These are phyloP conservation scores for Exophiala mesophila DNA, from an alignment of 2,329 filamentous ascomycete species.

Conservation along the genomic window DNA sequence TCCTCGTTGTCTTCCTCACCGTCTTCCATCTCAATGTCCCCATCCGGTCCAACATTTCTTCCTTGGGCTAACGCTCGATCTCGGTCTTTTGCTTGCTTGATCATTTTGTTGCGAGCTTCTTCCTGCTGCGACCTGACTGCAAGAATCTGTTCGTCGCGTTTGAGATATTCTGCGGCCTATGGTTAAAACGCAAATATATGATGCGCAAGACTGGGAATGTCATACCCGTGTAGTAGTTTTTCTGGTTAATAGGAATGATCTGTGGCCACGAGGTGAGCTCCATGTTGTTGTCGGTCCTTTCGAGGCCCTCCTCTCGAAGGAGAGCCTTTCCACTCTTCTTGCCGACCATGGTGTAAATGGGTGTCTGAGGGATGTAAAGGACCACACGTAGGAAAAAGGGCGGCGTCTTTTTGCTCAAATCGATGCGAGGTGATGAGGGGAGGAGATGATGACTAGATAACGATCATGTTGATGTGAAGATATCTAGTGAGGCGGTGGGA, in stretches of 20 bases:
- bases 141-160: conserved; percentile 93
- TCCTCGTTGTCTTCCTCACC: conserved; percentile 49
- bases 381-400: too few relatives aligned
- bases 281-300: conserved; percentile 98
- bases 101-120: conserved; percentile 74
- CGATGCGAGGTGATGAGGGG: too few relatives aligned
- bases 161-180: conserved; percentile 77
- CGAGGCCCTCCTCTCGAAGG: conserved; percentile 53
- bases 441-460: too few relatives aligned
- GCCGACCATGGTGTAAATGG: conserved; percentile 51
- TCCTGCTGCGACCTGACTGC: conserved; percentile 84
- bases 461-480: too few relatives aligned
- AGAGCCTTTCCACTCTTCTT: conserved; percentile 59
- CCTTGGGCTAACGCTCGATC: conserved; percentile 78
- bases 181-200: conserved; percentile 84
- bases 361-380: too few relatives aligned
- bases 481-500: too few relatives aligned
- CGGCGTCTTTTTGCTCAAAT: too few relatives aligned
- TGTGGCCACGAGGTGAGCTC: conserved; percentile 91
- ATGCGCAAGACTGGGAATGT: conserved; percentile 52
- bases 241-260: conserved; percentile 92
- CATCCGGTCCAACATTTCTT: conserved; percentile 43
- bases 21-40: conserved; percentile 56
- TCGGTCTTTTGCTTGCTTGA: conserved; percentile 79
- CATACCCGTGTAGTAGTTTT: conserved; percentile 83